Conservation (phyloP, 2,329 filamentous ascomycete species). For the Bipolaris victoriae region DNA sequence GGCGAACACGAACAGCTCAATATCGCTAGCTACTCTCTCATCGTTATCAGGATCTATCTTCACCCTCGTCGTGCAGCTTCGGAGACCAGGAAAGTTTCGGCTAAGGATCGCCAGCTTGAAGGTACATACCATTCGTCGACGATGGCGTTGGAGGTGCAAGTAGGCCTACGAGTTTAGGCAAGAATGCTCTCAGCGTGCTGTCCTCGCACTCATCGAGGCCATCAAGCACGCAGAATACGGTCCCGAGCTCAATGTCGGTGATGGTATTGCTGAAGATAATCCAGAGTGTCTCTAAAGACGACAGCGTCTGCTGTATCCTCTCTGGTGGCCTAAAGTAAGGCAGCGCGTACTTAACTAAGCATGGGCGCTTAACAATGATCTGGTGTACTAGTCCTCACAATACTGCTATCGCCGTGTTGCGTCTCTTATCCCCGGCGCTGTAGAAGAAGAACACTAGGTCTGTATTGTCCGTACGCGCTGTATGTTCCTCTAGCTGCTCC, state of each 20-base stretch:
- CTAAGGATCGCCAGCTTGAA: not conserved
- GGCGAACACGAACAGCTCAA: constrained; percentile 32
- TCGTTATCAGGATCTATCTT: constrained; percentile 33
- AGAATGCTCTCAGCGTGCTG: not conserved
- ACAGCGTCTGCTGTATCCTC: not conserved
- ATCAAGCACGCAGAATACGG: not conserved
- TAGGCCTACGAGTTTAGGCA: constrained; percentile 8
- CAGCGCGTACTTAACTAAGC: not conserved
- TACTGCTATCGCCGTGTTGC: not conserved
- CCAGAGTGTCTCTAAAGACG: not conserved
- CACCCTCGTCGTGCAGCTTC: constrained; percentile 12
- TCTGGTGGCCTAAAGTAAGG: not conserved
- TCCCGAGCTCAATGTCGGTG: not conserved
- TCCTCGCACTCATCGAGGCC: not conserved
- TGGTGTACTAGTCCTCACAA: not conserved
- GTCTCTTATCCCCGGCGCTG: constrained; percentile 26
- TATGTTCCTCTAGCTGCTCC: constrained; percentile 24
- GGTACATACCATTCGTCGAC: not conserved
- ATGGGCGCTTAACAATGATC: not conserved
- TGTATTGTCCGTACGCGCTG: not conserved
- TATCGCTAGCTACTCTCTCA: constrained; percentile 25
- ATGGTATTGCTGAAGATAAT: not conserved
- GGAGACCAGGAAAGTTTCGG: constrained; percentile 7
- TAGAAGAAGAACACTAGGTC: constrained; percentile 34
- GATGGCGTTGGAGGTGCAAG: not conserved